These are phyloP conservation scores for Dichotomopilus funicola DNA, from an alignment of 2,329 filamentous ascomycete genomes.

Conservation along the genomic window DNA sequence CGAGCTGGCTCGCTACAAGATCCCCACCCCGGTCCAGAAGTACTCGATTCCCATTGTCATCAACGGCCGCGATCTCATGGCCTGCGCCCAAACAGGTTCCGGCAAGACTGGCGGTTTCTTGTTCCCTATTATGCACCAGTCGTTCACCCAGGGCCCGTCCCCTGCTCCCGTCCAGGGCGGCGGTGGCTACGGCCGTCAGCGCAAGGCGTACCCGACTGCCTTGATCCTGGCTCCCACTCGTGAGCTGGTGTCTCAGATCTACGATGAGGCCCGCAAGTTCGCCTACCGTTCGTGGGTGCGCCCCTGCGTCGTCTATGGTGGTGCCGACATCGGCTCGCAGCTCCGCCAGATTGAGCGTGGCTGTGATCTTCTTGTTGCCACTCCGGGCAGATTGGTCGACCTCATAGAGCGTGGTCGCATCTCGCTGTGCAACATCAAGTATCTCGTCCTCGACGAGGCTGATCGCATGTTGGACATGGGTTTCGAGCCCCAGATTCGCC, in stretches of 20 bases:
- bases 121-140: constrained; percentile 98
- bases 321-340: constrained; percentile 97
- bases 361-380: constrained; percentile 94
- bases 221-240: constrained; percentile 93
- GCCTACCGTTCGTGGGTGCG: constrained; percentile 98
- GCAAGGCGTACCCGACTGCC: constrained; percentile 95
- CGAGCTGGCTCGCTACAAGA: constrained; percentile 86
- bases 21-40: constrained; percentile 96
- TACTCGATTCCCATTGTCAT: constrained; percentile 99
- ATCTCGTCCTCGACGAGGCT: constrained; percentile 96
- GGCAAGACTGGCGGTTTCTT: constrained; percentile 99
- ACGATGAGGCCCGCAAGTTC: constrained; percentile 95
- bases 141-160: constrained; percentile 83
- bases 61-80: constrained; percentile 96
- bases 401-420: constrained; percentile 98
- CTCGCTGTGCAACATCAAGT: constrained; percentile 97
- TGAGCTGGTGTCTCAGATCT: constrained; percentile 98
- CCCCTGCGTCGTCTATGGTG: constrained; percentile 96
- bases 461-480: constrained; percentile 99
- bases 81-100: constrained; percentile 98
- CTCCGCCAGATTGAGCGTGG: constrained; percentile 96
- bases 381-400: constrained; percentile 93
- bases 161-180: constrained; percentile 56
- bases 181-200: constrained; percentile 72
- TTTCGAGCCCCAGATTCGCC: constrained; percentile 99